Evolutionary conservation across 139 green algal genomes (phyloP), one percentile per base, ranked within the genome.

Genomic region (Zygnema cylindricum): DNA sequence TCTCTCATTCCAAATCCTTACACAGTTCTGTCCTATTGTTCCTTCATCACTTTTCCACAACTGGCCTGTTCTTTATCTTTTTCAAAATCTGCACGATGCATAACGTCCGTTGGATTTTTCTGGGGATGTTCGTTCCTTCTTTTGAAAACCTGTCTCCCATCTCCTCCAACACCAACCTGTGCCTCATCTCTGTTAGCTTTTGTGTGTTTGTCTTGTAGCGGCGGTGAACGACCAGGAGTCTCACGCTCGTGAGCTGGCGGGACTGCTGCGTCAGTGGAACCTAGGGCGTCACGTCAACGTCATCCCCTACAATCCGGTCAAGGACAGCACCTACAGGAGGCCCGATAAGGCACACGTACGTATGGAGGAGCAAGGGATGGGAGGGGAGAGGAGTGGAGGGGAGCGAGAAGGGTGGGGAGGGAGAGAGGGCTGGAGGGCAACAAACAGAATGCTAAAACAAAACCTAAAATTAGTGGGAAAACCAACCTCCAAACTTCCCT

Each of bases 291-390:
- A 99, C 81, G 96, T 98, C 7, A 99, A 99, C 86, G 41, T 99
- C 54, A 99, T 99, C 54, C 97, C 96, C 33, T 98, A 93, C 40
- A 99, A 99, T 92, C 94, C 96, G 0, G 96, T 99, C 32, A 95
- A 96, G 32, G 97, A 98, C 39, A 92, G 91, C 3, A 92, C 95
- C 42, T 99, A 95, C 84, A 55, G 93, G 49, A 85, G 96, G 0
- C 97, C 97, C 35, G 73, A 33, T 40, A 86, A 54, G 94, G 69
- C 38, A 57, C 90, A 73, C 25, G 75, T 93, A 11, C 42, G 55
- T 42, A 54, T 69, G 36, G 3, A 63, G 49, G 49, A 63, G 16
- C 7, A 63, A 63, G 16, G 49, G 16, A 16, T 63, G 49, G 49
- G 49, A 16, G 49, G 49, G 16, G 49, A 25, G 49, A 63, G 49